phyloP scores from a whole-genome alignment of 2,329 filamentous ascomycete genomes.

The Scedosporium apiospermum region DNA sequence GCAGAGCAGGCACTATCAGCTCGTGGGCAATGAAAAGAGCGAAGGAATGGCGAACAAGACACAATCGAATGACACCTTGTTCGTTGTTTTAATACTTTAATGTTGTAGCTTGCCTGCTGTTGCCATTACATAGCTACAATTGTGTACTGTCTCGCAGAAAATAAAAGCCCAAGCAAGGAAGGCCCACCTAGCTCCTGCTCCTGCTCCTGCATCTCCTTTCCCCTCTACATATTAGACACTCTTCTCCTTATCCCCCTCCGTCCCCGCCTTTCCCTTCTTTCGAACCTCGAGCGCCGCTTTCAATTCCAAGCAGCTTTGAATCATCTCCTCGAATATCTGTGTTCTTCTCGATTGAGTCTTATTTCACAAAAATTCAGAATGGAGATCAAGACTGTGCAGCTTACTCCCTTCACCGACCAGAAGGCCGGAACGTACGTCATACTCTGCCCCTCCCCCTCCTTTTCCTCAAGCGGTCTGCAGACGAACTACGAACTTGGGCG shows the following conservation, averaged over 20 bases:
- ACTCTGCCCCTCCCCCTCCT: slow-evolving; percentile 22
- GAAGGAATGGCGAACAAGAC: neutral
- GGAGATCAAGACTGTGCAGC: slow-evolving; percentile 65
- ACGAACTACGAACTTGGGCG: neutral
- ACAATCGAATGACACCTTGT: neutral
- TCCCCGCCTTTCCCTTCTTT: neutral
- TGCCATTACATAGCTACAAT: too few species aligned
- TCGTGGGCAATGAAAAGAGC: neutral
- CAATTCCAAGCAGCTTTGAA: neutral
- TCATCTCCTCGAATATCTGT: too few species aligned
- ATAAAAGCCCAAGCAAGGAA: neutral
- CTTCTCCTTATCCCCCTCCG: neutral
- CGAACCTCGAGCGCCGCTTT: neutral
- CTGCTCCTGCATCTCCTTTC: neutral
- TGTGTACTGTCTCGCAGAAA: neutral
- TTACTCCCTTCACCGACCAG: slow-evolving; percentile 87
- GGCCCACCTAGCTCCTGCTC: neutral
- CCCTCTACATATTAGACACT: neutral
- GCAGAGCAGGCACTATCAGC: neutral
- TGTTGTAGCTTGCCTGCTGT: neutral
- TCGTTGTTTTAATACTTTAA: neutral
- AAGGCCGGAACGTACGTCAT: slow-evolving; percentile 93
- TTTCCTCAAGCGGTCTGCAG: slow-evolving; percentile 3
- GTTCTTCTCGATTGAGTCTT: neutral
- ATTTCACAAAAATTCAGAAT: slow-evolving; percentile 38